Evolutionary conservation across 805 yeast genomes (phyloP).

Genomic region (Saccharomycopsis olivae): DNA sequence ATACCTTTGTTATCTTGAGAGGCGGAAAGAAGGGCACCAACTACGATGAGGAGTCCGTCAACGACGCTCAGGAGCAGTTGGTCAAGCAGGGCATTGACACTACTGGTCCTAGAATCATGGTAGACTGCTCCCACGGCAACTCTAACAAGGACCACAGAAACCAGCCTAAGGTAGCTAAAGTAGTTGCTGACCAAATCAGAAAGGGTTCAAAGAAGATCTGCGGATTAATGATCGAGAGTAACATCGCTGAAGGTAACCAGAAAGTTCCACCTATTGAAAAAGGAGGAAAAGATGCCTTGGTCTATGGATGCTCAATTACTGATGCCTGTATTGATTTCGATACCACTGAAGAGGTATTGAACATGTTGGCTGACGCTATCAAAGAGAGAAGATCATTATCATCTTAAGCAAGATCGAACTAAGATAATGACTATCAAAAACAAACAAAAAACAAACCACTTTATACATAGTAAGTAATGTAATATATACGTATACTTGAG

Average conservation of each 20-base stretch:
- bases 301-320: slow-evolving; percentile 93
- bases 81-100: slow-evolving; percentile 23
- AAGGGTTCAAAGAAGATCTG: slow-evolving; percentile 71
- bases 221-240: slow-evolving; percentile 94
- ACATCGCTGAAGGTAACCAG: slow-evolving; percentile 88
- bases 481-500: too few species aligned
- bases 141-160: slow-evolving; percentile 88
- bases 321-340: slow-evolving; percentile 96
- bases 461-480: too few species aligned
- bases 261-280: slow-evolving; percentile 53
- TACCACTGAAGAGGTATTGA: slow-evolving; percentile 72
- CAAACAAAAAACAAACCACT: too few species aligned
- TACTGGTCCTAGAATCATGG: slow-evolving; percentile 59
- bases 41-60: slow-evolving; percentile 73
- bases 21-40: slow-evolving; percentile 95
- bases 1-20: slow-evolving; percentile 88
- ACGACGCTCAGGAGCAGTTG: slow-evolving; percentile 60
- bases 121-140: slow-evolving; percentile 97
- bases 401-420: too few species aligned
- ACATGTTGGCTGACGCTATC: slow-evolving; percentile 73
- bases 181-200: slow-evolving; percentile 72
- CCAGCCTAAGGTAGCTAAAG: slow-evolving; percentile 85
- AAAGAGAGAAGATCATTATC: slow-evolving; percentile 57
- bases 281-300: slow-evolving; percentile 44
- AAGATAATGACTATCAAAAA: too few species aligned